A percentile compares a stretch with the other conserved stretches of the same genome.
Conservation (phyloP, 2,329 filamentous ascomycete species). For the Eutypa lata region DNA sequence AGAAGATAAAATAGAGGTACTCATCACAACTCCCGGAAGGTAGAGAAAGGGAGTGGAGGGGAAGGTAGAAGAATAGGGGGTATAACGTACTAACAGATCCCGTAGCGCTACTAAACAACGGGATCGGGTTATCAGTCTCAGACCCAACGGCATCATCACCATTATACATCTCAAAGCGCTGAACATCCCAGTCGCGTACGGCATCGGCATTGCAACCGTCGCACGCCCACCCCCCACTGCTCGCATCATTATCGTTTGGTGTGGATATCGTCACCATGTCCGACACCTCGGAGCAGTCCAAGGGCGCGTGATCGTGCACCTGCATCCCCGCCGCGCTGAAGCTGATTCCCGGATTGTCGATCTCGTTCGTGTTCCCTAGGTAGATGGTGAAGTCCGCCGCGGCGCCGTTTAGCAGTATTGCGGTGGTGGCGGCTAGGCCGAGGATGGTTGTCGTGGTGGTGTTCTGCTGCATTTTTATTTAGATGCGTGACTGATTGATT, state of each 20-base stretch:
- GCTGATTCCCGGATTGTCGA: slow-evolving; percentile 8
- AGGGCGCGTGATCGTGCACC: slow-evolving; percentile 10
- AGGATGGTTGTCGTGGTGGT: background rate
- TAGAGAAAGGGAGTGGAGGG: background rate
- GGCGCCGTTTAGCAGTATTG: background rate
- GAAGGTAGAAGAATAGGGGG: background rate
- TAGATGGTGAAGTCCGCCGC: slow-evolving; percentile 12
- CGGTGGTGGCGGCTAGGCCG: background rate
- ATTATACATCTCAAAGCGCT: slow-evolving; percentile 17
- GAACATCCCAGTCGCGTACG: slow-evolving; percentile 9
- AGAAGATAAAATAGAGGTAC: too few species aligned
- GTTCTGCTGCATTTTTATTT: background rate
- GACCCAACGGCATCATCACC: slow-evolving; percentile 7
- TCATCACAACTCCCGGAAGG: background rate
- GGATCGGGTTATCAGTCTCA: slow-evolving; percentile 9
- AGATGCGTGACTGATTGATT: too few species aligned
- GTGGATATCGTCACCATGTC: slow-evolving; percentile 8
- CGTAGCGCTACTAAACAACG: slow-evolving; percentile 12
- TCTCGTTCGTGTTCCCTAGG: slow-evolving; percentile 11
- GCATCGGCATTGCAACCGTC: slow-evolving; percentile 11
- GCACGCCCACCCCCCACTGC: slow-evolving; percentile 14
- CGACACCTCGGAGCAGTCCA: slow-evolving; percentile 11
- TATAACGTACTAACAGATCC: slow-evolving; percentile 14
- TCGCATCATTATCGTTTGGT: slow-evolving; percentile 12
- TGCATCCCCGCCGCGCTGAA: slow-evolving; percentile 11